These are phyloP conservation scores for Inga leiocalycina DNA, from an alignment of 306 rosid genomes.

Conservation along the genomic window DNA sequence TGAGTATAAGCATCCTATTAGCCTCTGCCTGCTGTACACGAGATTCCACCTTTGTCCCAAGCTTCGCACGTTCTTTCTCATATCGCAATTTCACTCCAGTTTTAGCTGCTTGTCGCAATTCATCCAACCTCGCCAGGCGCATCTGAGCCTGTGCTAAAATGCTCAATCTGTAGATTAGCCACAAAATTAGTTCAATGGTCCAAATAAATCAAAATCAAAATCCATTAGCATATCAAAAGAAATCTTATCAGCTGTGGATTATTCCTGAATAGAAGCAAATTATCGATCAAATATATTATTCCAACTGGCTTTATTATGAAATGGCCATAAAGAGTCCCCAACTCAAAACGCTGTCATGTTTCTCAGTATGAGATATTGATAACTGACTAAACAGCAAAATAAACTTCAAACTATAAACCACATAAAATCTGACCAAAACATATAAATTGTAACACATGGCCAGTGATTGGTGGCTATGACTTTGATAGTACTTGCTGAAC, in stretches of 20 bases:
- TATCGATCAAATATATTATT: neutral
- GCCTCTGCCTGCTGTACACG: constrained; percentile 90
- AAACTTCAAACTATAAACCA: neutral
- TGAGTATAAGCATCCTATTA: constrained; percentile 84
- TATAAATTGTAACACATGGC: neutral
- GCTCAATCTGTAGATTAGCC: constrained; percentile 62
- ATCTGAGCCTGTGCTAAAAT: constrained; percentile 72
- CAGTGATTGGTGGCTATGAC: neutral
- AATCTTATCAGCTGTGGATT: neutral
- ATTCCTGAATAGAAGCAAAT: neutral
- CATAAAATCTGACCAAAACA: neutral
- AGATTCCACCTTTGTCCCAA: constrained; percentile 79
- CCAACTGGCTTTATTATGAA: neutral
- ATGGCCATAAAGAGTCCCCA: neutral
- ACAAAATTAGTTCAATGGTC: constrained; percentile 31
- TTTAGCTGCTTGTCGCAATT: constrained; percentile 94
- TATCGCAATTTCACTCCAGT: constrained; percentile 70
- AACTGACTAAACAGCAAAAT: neutral
- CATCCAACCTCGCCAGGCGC: constrained; percentile 87
- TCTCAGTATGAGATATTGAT: neutral
- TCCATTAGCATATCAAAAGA: neutral
- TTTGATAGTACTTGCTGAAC: neutral
- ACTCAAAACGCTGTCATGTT: neutral
- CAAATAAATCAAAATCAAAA: constrained; percentile 22
- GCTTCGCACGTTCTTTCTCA: constrained; percentile 71